A percentile compares a stretch with the other conserved stretches of the same genome.
Conservation (phyloP, 139 green algal species). For the Closterium sp. region DNA sequence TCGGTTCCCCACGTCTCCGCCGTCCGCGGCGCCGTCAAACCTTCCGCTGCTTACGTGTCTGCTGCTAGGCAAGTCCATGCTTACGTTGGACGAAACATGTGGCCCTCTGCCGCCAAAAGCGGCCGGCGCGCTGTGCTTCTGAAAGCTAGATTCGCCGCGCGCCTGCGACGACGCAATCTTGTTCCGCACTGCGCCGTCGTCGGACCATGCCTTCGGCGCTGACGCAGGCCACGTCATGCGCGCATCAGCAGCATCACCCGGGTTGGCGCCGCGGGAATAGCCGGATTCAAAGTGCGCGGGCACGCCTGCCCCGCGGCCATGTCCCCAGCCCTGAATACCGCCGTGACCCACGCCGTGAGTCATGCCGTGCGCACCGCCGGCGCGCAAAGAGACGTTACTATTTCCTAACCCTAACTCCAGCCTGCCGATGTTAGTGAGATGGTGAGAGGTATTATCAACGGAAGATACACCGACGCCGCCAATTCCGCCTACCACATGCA, state of each 20-base stretch:
- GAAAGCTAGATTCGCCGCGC: background rate
- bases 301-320: background rate
- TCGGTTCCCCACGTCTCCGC: background rate
- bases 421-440: background rate
- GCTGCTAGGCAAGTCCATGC: background rate
- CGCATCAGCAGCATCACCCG: background rate
- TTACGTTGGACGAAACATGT: background rate
- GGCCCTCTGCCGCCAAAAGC: background rate
- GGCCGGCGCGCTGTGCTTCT: background rate
- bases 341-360: background rate
- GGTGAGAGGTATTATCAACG: background rate
- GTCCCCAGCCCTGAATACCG: background rate
- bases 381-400: background rate
- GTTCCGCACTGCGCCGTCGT: background rate
- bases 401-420: background rate
- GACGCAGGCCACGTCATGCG: background rate
- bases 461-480: background rate
- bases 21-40: background rate
- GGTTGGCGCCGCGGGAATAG: background rate
- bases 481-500: background rate
- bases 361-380: background rate
- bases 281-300: background rate
- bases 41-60: background rate
- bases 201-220: background rate
- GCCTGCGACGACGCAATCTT: background rate